Conservation (phyloP, 2,329 filamentous ascomycete species). For the Cercospora sp. region DNA sequence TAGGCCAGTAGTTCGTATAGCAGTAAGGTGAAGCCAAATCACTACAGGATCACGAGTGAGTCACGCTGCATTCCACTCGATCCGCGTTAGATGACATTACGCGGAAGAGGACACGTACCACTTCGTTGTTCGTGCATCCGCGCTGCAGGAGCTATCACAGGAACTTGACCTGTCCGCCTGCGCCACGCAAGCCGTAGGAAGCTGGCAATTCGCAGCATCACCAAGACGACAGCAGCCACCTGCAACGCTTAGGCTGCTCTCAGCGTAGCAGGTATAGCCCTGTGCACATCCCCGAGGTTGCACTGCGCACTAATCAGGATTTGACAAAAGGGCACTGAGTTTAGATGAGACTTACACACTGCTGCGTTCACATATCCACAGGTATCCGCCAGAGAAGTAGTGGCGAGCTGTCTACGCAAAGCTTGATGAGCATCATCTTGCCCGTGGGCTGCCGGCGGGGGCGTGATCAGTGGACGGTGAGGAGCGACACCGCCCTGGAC, state of each 20-base stretch:
- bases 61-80: no score
- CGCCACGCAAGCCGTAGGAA: conserved; percentile 8
- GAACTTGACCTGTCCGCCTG: not conserved
- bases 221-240: conserved; percentile 13
- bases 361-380: conserved; percentile 7
- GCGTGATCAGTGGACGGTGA: conserved; percentile 3
- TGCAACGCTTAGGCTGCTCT: not conserved
- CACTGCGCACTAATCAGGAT: not conserved
- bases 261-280: conserved; percentile 7
- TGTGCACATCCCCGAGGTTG: not conserved
- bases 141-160: conserved; percentile 6
- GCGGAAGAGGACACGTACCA: not conserved
- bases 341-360: not conserved
- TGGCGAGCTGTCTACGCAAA: not conserved
- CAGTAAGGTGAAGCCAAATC: conserved; percentile 5
- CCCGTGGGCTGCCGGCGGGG: not conserved
- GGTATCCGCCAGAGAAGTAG: not conserved
- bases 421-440: not conserved
- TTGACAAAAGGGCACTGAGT: not conserved
- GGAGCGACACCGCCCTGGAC: not conserved
- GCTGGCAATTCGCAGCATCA: conserved; percentile 7
- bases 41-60: not conserved
- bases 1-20: conserved; percentile 14
- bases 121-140: conserved; percentile 1
- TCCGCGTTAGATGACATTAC: no score